phyloP scores from a whole-genome alignment of 2,329 filamentous ascomycete genomes.

The Penicillium freii region DNA sequence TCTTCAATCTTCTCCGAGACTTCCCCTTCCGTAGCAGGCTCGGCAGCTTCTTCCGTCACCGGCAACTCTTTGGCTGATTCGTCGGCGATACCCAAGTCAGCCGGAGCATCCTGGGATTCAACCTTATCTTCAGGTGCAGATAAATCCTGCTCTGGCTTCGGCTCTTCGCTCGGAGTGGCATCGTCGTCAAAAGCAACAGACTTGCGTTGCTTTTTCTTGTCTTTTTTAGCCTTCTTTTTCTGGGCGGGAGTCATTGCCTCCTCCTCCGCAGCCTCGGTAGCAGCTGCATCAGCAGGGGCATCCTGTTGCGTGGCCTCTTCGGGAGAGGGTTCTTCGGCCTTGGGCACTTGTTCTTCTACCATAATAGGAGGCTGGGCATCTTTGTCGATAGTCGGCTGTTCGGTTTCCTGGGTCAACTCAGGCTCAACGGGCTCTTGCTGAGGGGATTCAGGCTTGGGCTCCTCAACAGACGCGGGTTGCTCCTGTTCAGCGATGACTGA shows the following conservation, averaged over 20 bases:
- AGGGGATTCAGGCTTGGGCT: background rate
- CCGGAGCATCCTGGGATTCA: background rate
- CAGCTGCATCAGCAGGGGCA: background rate
- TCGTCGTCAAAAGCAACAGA: constrained; percentile 17
- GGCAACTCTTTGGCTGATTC: constrained; percentile 3
- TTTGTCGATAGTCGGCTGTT: background rate
- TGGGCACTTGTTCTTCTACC: constrained; percentile 8
- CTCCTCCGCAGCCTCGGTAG: constrained; percentile 4
- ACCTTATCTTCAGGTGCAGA: background rate
- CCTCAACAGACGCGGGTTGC: background rate
- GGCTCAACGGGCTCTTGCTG: background rate
- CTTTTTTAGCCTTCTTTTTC: constrained; percentile 21
- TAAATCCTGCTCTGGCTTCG: constrained; percentile 7
- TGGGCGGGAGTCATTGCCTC: constrained; percentile 18
- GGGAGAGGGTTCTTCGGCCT: background rate
- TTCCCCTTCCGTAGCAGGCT: background rate
- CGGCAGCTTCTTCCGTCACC: background rate
- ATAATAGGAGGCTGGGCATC: background rate
- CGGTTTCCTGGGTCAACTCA: background rate
- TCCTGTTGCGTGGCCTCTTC: constrained; percentile 1
- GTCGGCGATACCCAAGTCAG: background rate
- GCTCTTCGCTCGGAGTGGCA: background rate
- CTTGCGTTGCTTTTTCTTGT: constrained; percentile 24
- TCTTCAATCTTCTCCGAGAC: background rate
- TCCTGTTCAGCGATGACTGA: constrained; percentile 13